Base-by-base conservation (phyloP, 1,284 basidiomycete genomes). In the Taiwanofungus camphoratus region DNA sequence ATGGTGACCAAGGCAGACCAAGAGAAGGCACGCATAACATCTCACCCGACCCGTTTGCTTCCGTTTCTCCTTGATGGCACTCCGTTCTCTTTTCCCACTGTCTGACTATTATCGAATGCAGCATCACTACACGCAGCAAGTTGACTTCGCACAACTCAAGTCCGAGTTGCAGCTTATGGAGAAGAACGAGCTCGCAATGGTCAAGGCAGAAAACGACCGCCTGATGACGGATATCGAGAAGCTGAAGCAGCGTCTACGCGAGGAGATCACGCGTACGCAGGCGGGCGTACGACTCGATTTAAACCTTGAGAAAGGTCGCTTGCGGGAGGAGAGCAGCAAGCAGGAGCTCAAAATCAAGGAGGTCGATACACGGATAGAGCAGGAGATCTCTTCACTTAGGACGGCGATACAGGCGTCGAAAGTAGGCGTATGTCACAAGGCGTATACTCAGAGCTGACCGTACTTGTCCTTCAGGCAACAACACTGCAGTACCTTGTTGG, bases 321-420 rank as follows among this genome's bases (percentile, higher is more conserved):
- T 98, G 71, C 71, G 96, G 33, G 94, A 99, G 59, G 94, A 99
- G 70, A 86, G 83, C 48, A 87, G 84, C 45, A 82, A 87, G 35
- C 92, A 98, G 58, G 94, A 96, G 57, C 72, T 96, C 50, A 98
- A 98, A 78, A 92, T 99, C 63, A 94, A 94, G 65, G 96, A 99
- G 64, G 93, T 98, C 11, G 95, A 99, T 58, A 98, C 95, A 2
- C 71, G 92, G 55, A 98, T 99, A 56, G 95, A 99, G 67, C 88
- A 90, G 59, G 95, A 98, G 68, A 98, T 98, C 59, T 92, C 93
- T 2, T 82, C 83, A 4, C 64, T 98, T 41, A 71, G 92, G 38
- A 96, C 95, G 1, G 77, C 87, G 37, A 96, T 97, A 42, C 92
- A 97, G 62, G 86, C 89, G 19, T 89, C 90, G 43, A 97, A 97